A percentile compares a stretch with the other conserved stretches of the same genome.
phyloP scores from a whole-genome alignment of 2,329 filamentous ascomycete species.

The Fusarium transvaalense region DNA sequence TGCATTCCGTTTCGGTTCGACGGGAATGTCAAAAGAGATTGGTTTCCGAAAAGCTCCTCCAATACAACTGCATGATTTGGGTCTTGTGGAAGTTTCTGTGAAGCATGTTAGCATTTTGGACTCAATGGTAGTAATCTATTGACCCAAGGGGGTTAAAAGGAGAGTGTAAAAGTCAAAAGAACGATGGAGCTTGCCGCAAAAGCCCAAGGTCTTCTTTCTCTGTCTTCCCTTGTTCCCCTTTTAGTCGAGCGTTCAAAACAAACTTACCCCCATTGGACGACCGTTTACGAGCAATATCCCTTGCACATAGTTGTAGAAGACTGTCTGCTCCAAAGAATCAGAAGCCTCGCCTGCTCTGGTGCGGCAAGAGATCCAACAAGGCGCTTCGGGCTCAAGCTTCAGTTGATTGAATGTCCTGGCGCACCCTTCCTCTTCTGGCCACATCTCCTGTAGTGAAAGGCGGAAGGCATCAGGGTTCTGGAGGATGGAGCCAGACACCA shows the following conservation, averaged over 20 bases:
- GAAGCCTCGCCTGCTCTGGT: slow-evolving; percentile 9
- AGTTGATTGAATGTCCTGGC: slow-evolving; percentile 22
- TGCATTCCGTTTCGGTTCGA: slow-evolving; percentile 67
- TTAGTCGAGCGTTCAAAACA: not conserved
- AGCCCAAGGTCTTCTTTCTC: not conserved
- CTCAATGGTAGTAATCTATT: too few relatives aligned
- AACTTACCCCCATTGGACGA: slow-evolving; percentile 46
- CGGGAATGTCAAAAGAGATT: slow-evolving; percentile 64
- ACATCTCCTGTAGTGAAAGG: slow-evolving; percentile 39
- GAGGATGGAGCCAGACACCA: slow-evolving; percentile 28
- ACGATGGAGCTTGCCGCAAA: not conserved
- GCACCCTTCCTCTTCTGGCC: slow-evolving; percentile 36
- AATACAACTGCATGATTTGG: slow-evolving; percentile 58
- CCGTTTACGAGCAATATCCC: slow-evolving; percentile 53
- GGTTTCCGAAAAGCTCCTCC: slow-evolving; percentile 66
- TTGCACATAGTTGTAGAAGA: slow-evolving; percentile 52
- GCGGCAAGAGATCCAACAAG: slow-evolving; percentile 36
- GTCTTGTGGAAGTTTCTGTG: slow-evolving; percentile 62
- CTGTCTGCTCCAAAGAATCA: slow-evolving; percentile 24
- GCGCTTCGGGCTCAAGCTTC: not conserved
- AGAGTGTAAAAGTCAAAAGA: not conserved
- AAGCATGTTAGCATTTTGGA: not conserved
- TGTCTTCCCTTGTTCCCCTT: not conserved
- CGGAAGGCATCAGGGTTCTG: slow-evolving; percentile 27
- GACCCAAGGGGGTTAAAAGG: too few relatives aligned